phyloP scores from a whole-genome alignment of 805 yeast genomes.

The Suhomyces pyralidae region DNA sequence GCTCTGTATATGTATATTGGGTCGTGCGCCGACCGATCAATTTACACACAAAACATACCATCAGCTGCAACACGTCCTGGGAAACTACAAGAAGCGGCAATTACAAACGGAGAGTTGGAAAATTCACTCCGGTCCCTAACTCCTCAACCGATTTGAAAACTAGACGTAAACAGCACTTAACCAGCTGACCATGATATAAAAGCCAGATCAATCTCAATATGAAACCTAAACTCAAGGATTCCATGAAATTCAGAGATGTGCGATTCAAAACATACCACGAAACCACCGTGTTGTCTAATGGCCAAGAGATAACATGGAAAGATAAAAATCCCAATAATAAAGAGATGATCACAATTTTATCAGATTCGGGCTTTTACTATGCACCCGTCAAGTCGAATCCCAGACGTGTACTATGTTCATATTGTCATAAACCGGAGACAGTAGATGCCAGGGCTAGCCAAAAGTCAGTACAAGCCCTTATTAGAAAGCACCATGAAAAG shows the following conservation, averaged over 20 bases:
- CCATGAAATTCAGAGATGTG: conserved; percentile 13
- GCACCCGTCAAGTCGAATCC: conserved; percentile 45
- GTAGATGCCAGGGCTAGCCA: neutral
- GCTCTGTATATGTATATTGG: neutral
- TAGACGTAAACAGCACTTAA: neutral
- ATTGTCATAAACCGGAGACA: conserved; percentile 35
- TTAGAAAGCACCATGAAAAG: conserved; percentile 7
- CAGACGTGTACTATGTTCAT: conserved; percentile 57
- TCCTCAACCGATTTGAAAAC: neutral
- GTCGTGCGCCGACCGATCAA: conserved; percentile 1
- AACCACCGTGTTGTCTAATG: conserved; percentile 18
- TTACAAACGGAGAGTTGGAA: neutral
- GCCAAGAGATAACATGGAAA: conserved; percentile 24
- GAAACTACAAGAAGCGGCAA: neutral
- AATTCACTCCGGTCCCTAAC: neutral
- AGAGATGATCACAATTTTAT: conserved; percentile 34
- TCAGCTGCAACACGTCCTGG: neutral
- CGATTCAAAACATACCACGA: conserved; percentile 20
- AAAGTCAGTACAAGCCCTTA: conserved; percentile 1
- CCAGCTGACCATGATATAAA: neutral
- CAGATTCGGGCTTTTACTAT: conserved; percentile 59
- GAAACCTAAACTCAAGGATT: conserved; percentile 9
- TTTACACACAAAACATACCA: neutral
- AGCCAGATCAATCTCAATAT: neutral
- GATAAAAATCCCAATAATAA: conserved; percentile 8